These are phyloP conservation scores for Phyllosticta ampelicida DNA, from an alignment of 2,329 filamentous ascomycete genomes.

Conservation along the genomic window DNA sequence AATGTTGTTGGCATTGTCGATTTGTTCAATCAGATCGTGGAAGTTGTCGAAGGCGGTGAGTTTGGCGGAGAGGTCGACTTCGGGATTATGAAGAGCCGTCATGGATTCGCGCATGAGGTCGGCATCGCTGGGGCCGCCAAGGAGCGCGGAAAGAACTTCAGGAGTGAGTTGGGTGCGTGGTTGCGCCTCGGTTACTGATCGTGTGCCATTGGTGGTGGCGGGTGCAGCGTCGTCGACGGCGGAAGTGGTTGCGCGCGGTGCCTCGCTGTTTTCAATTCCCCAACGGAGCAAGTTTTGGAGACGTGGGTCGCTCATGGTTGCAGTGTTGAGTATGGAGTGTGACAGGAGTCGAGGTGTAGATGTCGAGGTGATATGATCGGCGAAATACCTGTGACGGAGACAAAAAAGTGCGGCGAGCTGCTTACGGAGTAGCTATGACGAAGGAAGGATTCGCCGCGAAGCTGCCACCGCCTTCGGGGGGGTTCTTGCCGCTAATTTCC, in stretches of 20 bases:
- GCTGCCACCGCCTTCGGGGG: conserved; percentile 12
- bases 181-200: conserved; percentile 1
- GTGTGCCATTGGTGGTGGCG: background rate
- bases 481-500: conserved; percentile 11
- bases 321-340: background rate
- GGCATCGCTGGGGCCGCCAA: conserved; percentile 80
- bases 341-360: background rate
- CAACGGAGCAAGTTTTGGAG: conserved; percentile 74
- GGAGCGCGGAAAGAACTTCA: conserved; percentile 59
- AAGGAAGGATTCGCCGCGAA: conserved; percentile 8
- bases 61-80: conserved; percentile 62
- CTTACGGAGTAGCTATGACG: conserved; percentile 11
- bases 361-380: background rate
- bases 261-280: conserved; percentile 54
- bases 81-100: conserved; percentile 55
- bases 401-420: background rate
- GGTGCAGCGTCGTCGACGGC: conserved; percentile 17
- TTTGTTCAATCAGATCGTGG: conserved; percentile 79
- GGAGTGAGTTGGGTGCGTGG: conserved; percentile 46
- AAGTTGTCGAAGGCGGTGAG: conserved; percentile 87
- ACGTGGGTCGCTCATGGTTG: conserved; percentile 45
- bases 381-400: background rate
- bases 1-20: conserved; percentile 97
- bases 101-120: conserved; percentile 85
- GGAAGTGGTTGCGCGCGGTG: conserved; percentile 25